phyloP scores from a whole-genome alignment of 768 basidiomycete genomes.

The Boletellus ananiceps region DNA sequence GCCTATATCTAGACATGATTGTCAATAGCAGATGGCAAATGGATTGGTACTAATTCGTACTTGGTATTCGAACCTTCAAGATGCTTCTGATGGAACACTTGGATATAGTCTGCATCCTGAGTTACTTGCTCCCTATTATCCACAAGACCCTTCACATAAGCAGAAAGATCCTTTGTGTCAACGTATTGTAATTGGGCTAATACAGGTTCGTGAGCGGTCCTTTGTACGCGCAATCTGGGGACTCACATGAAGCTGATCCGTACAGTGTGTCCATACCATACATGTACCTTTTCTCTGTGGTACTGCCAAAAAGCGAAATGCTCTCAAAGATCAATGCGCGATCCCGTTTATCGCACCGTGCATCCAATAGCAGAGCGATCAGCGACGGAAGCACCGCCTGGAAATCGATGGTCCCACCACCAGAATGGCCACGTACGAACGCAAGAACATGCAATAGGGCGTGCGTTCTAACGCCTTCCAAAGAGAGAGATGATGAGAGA shows the following conservation, averaged over 20 bases:
- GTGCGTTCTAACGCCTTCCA: conserved; percentile 39
- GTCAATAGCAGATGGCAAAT: conserved; percentile 33
- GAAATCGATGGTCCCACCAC: conserved; percentile 62
- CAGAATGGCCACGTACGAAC: conserved; percentile 70
- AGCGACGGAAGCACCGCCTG: conserved; percentile 72
- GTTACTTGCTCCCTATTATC: conserved; percentile 51
- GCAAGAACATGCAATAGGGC: conserved; percentile 75
- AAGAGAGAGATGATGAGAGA: conserved; percentile 40
- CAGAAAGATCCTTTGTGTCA: conserved; percentile 56
- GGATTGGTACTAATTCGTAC: conserved; percentile 17
- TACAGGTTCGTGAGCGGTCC: conserved; percentile 19
- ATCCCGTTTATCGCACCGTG: conserved; percentile 25
- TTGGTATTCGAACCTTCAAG: conserved; percentile 46
- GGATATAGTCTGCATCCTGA: conserved; percentile 56
- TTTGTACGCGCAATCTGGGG: background rate
- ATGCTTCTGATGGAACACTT: conserved; percentile 56
- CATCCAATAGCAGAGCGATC: conserved; percentile 48
- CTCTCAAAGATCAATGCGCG: conserved; percentile 47
- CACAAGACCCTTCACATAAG: conserved; percentile 51
- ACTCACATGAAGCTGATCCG: conserved; percentile 54
- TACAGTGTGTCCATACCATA: conserved; percentile 76
- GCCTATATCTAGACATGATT: conserved; percentile 51
- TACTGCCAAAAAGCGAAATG: conserved; percentile 43
- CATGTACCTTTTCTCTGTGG: conserved; percentile 43
- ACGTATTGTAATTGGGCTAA: conserved; percentile 59